Evolutionary conservation across 2,329 filamentous ascomycete species (phyloP), one percentile per base, ranked within the genome.

Genomic region (Aschersonia sp.): DNA sequence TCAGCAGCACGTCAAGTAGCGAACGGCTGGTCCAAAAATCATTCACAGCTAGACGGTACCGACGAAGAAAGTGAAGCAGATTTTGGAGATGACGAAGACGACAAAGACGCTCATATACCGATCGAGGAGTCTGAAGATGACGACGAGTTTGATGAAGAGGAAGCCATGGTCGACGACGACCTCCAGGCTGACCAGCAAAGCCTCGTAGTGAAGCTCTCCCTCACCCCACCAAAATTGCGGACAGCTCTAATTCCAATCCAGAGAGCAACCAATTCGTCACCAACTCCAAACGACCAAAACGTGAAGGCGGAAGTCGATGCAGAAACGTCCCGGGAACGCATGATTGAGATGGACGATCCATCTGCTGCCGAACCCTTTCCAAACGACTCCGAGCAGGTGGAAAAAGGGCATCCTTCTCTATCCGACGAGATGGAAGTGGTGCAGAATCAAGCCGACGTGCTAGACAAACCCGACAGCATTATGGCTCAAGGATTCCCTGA

Each of bases 41-140:
- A 30, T 14, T 69, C 77, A 22, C 55, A 56, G 33, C 56, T 52
- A 35, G 78, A 51, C 57, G 79, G 69, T 32, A 69, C 69, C 11
- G 83, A 86, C 7, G 78, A 77, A 6, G 82, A 82, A 47, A 81
- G 79, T 51, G 83, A 86, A 53, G 86, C 80, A 59, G 82, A 87
- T 43, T 82, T 83, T 46, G 85, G 81, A 9, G 85, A 84, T 48
- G 85, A 88, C 49, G 83, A 84, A 49, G 80, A 83, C 39, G 76
- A 87, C 48, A 77, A 74, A 30, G 79, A 81, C 30, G 81, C 81
- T 5, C 81, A 85, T 46, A 71, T 82, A 14, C 45, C 45, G 10
- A 75, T 78, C 0, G 71, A 77, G 46, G 76, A 75, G 43, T 68
- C 69, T 4, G 77, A 81, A 37, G 79, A 81, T 5, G 76, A 77